phyloP scores from a whole-genome alignment of 768 basidiomycete genomes.

The Termitomyces sp. region DNA sequence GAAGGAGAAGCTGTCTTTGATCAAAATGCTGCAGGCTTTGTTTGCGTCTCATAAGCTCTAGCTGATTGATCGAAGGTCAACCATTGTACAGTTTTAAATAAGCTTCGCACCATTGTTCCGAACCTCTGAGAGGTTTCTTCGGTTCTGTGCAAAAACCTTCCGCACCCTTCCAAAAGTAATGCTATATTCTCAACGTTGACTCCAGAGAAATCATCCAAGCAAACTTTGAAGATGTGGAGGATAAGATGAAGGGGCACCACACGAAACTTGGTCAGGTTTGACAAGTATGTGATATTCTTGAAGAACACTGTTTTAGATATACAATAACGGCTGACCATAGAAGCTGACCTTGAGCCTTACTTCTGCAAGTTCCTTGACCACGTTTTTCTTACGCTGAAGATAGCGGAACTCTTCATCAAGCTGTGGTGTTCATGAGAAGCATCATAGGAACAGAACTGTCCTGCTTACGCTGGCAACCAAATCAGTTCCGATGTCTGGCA shows the following conservation, averaged over 20 bases:
- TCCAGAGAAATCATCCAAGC: slow-evolving; percentile 90
- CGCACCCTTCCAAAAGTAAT: slow-evolving; percentile 88
- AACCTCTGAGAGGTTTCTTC: slow-evolving; percentile 88
- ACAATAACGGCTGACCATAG: not conserved
- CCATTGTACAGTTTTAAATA: not conserved
- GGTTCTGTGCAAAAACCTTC: slow-evolving; percentile 81
- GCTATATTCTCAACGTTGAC: slow-evolving; percentile 93
- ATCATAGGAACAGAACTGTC: not conserved
- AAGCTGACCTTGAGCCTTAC: slow-evolving; percentile 69
- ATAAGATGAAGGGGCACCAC: slow-evolving; percentile 90
- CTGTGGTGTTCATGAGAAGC: slow-evolving; percentile 31
- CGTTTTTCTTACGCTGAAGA: slow-evolving; percentile 88
- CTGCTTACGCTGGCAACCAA: slow-evolving; percentile 70
- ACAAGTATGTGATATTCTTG: slow-evolving; percentile 84
- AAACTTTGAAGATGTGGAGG: slow-evolving; percentile 95
- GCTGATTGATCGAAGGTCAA: slow-evolving; percentile 22
- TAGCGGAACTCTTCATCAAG: slow-evolving; percentile 97
- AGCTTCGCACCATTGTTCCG: slow-evolving; percentile 66
- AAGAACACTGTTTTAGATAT: not conserved
- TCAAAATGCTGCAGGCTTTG: slow-evolving; percentile 92
- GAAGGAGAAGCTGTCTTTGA: slow-evolving; percentile 77
- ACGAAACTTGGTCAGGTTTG: slow-evolving; percentile 92
- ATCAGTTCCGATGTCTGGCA: slow-evolving; percentile 89
- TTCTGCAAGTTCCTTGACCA: slow-evolving; percentile 86
- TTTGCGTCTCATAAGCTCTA: slow-evolving; percentile 93